phyloP scores from a whole-genome alignment of 768 basidiomycete genomes.

The Rhodotorula toruloides region DNA sequence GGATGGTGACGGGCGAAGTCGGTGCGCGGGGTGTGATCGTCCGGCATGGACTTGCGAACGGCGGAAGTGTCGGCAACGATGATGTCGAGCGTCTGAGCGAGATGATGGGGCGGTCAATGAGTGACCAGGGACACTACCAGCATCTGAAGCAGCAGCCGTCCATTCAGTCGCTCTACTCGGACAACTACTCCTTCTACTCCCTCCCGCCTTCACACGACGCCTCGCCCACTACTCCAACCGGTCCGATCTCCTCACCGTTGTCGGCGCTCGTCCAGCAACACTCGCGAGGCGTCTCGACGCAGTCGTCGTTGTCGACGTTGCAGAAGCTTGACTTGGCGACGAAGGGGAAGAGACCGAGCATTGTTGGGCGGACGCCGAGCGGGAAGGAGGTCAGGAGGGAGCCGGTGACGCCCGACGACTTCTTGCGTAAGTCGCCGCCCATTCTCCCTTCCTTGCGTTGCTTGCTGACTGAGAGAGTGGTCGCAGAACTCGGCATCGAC shows the following conservation, averaged over 20 bases:
- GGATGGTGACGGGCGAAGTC: background rate
- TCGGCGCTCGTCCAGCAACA: no score
- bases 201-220: background rate
- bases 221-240: background rate
- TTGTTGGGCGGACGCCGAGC: slow-evolving; percentile 4
- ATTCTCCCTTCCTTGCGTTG: no score
- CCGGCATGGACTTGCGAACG: background rate
- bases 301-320: background rate
- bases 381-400: slow-evolving; percentile 9
- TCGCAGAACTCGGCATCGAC: slow-evolving; percentile 41
- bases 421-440: slow-evolving; percentile 36
- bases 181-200: slow-evolving; percentile 30
- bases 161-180: slow-evolving; percentile 14
- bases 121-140: slow-evolving; percentile 1
- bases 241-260: background rate
- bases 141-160: no score
- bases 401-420: slow-evolving; percentile 35
- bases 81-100: background rate
- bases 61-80: background rate
- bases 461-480: no score
- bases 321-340: slow-evolving; percentile 4
- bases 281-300: no score
- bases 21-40: background rate
- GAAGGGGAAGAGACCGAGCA: background rate
- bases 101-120: background rate